Percentiles rank a stretch among this genome's conserved stretches.
Evolutionary conservation across 2,329 filamentous ascomycete species (phyloP).

Genomic region (Diplocarpon mali): DNA sequence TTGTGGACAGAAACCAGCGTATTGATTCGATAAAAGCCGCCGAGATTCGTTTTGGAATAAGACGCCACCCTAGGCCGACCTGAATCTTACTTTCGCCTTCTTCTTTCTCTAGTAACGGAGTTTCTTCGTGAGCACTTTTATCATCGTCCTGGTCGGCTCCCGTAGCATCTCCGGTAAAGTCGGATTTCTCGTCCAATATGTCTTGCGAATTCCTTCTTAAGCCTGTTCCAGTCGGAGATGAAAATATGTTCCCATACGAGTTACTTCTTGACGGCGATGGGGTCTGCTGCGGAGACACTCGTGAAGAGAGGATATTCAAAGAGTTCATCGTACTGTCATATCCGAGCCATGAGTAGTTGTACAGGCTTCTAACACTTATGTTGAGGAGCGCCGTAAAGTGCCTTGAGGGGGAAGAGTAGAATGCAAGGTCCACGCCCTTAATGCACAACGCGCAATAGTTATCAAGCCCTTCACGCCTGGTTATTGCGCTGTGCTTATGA

Average conservation of each 20-base stretch:
- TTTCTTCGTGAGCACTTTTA: constrained; percentile 47
- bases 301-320: constrained; percentile 82
- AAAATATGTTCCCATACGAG: constrained; percentile 38
- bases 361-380: constrained; percentile 5
- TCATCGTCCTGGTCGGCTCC: constrained; percentile 25
- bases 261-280: constrained; percentile 48
- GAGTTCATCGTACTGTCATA: constrained; percentile 71
- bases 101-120: constrained; percentile 46
- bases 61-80: constrained; percentile 36
- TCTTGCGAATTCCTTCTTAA: constrained; percentile 27
- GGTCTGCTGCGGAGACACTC: constrained; percentile 55
- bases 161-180: constrained; percentile 28
- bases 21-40: constrained; percentile 64
- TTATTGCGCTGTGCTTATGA: neutral
- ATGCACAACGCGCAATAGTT: neutral
- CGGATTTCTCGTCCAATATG: constrained; percentile 31
- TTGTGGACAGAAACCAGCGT: constrained; percentile 64
- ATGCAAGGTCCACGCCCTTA: neutral
- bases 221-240: constrained; percentile 15
- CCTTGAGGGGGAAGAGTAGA: neutral
- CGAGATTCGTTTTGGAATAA: constrained; percentile 58
- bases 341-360: constrained; percentile 37
- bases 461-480: neutral
- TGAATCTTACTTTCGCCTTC: constrained; percentile 28
- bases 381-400: constrained; percentile 2